A percentile compares a stretch with the other conserved stretches of the same genome.
Conservation (phyloP, 768 basidiomycete species). For the Lactarius quietus region DNA sequence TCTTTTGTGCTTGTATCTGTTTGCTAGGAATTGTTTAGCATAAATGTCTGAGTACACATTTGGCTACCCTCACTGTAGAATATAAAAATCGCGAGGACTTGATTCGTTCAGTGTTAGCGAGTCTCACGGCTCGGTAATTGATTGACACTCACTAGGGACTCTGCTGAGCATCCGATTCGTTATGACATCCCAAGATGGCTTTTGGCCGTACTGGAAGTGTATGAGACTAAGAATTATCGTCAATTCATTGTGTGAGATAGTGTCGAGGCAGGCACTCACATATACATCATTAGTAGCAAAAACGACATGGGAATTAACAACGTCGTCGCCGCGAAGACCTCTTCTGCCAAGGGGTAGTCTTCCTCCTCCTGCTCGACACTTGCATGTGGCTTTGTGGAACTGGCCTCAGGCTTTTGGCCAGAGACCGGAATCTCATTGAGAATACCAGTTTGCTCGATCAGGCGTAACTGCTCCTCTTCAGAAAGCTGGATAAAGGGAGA, state of each 20-base stretch:
- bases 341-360: constrained; percentile 49
- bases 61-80: constrained; percentile 58
- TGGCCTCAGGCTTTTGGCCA: not conserved
- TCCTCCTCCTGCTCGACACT: constrained; percentile 36
- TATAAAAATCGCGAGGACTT: constrained; percentile 72
- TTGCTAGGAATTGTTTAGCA: constrained; percentile 44
- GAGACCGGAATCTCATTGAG: constrained; percentile 38
- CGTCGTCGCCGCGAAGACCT: constrained; percentile 62
- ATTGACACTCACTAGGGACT: constrained; percentile 59
- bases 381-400: constrained; percentile 5
- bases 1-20: constrained; percentile 55
- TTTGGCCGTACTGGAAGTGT: constrained; percentile 72
- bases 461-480: constrained; percentile 24
- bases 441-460: constrained; percentile 31
- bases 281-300: constrained; percentile 77
- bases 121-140: not conserved
- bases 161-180: constrained; percentile 57
- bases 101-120: not conserved
- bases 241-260: not conserved
- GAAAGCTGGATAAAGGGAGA: constrained; percentile 13
- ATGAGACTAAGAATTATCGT: constrained; percentile 49
- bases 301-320: constrained; percentile 73
- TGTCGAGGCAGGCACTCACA: constrained; percentile 49
- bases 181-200: constrained; percentile 46
- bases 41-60: not conserved